Percentiles rank a stretch among this genome's conserved stretches.
These are phyloP conservation scores for Hanseniaspora sp. DNA, from an alignment of 1,139 yeast genomes.

Conservation along the genomic window DNA sequence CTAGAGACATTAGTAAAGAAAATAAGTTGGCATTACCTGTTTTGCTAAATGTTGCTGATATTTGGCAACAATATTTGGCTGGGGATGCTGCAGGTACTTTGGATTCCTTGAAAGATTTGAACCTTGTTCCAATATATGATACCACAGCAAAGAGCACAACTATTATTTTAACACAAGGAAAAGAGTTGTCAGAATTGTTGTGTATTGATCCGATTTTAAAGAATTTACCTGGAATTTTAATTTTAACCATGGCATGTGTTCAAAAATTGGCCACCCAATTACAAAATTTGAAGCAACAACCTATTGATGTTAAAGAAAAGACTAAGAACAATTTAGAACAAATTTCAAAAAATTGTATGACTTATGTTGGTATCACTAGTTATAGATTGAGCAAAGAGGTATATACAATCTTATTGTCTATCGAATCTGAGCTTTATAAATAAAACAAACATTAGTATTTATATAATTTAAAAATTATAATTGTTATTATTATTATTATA, in stretches of 20 bases:
- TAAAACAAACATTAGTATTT: too few relatives aligned
- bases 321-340: slow-evolving; percentile 48
- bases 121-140: slow-evolving; percentile 49
- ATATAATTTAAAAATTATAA: too few relatives aligned
- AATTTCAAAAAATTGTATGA: slow-evolving; percentile 78
- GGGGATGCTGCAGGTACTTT: slow-evolving; percentile 57
- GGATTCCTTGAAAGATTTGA: slow-evolving; percentile 45
- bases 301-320: slow-evolving; percentile 42
- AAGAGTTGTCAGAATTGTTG: slow-evolving; percentile 37
- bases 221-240: slow-evolving; percentile 67
- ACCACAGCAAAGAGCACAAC: slow-evolving; percentile 25
- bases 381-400: slow-evolving; percentile 91
- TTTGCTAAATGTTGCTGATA: slow-evolving; percentile 54
- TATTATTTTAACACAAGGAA: slow-evolving; percentile 40
- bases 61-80: slow-evolving; percentile 50
- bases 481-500: too few relatives aligned
- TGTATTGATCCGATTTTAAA: slow-evolving; percentile 39
- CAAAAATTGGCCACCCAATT: slow-evolving; percentile 45
- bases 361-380: slow-evolving; percentile 92
- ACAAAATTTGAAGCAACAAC: slow-evolving; percentile 31
- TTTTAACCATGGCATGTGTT: slow-evolving; percentile 73
- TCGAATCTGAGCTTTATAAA: slow-evolving; percentile 43
- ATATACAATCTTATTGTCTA: slow-evolving; percentile 58
- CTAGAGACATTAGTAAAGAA: slow-evolving; percentile 39
- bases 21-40: slow-evolving; percentile 53